Conservation (phyloP, 1,139 yeast genomes). For the Debaryomyces nepalensis region DNA sequence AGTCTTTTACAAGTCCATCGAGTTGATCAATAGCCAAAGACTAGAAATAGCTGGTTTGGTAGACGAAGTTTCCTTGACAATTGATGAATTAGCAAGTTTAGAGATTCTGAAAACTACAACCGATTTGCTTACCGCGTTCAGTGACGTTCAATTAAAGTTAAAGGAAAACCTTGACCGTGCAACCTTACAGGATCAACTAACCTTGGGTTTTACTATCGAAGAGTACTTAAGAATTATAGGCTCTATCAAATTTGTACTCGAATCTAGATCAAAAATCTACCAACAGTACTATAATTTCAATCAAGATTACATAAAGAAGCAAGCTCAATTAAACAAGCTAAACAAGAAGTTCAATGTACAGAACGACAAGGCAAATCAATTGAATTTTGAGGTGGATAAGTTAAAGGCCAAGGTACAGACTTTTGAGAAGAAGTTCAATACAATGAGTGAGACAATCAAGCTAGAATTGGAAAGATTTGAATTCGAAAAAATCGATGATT, state of each 20-base stretch:
- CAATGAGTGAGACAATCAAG: slow-evolving; percentile 66
- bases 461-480: slow-evolving; percentile 73
- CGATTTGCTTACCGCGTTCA: slow-evolving; percentile 58
- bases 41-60: slow-evolving; percentile 61
- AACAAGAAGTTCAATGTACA: slow-evolving; percentile 60
- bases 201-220: slow-evolving; percentile 85
- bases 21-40: slow-evolving; percentile 74
- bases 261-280: slow-evolving; percentile 74
- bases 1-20: slow-evolving; percentile 72
- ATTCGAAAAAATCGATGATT: slow-evolving; percentile 77
- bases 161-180: slow-evolving; percentile 79
- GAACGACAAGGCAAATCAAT: slow-evolving; percentile 59
- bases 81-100: slow-evolving; percentile 72
- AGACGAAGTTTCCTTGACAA: slow-evolving; percentile 56
- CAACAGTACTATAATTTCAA: slow-evolving; percentile 56
- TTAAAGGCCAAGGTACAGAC: slow-evolving; percentile 61
- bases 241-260: slow-evolving; percentile 74
- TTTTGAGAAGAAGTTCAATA: slow-evolving; percentile 62
- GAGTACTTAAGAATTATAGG: slow-evolving; percentile 82
- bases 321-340: slow-evolving; percentile 56
- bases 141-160: slow-evolving; percentile 71
- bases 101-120: slow-evolving; percentile 76
- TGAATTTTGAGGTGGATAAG: slow-evolving; percentile 61
- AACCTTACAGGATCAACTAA: slow-evolving; percentile 83
- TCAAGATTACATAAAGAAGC: slow-evolving; percentile 51